Percentiles rank a stretch among this genome's conserved stretches.
Evolutionary conservation across 2,329 filamentous ascomycete genomes (phyloP).

Genomic region (Fusarium staphyleae): DNA sequence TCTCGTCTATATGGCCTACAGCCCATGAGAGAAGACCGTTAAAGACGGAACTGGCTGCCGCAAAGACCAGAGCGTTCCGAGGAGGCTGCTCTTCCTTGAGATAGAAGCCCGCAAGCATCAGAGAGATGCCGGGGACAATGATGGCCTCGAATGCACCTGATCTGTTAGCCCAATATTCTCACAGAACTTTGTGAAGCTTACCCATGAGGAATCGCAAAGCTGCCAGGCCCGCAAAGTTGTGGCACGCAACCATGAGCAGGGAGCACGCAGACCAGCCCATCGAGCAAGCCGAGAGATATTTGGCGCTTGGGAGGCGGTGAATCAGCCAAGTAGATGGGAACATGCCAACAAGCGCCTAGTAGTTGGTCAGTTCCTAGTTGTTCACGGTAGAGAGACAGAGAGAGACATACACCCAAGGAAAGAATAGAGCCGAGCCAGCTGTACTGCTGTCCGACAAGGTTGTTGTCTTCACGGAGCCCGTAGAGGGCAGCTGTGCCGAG

Average conservation of each 20-base stretch:
- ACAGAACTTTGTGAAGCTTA: too few species aligned
- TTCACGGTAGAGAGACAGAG: too few species aligned
- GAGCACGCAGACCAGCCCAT: slow-evolving; percentile 9
- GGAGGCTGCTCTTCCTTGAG: slow-evolving; percentile 9
- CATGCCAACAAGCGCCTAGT: slow-evolving; percentile 13
- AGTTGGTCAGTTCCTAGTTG: too few species aligned
- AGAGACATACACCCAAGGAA: slow-evolving; percentile 1
- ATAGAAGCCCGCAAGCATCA: slow-evolving; percentile 9
- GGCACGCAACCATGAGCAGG: slow-evolving; percentile 5
- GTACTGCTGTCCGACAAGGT: slow-evolving; percentile 15
- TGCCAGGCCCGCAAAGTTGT: slow-evolving; percentile 4
- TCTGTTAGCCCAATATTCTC: too few species aligned
- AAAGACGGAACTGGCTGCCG: slow-evolving; percentile 6
- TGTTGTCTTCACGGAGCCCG: slow-evolving; percentile 12
- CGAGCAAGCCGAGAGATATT: slow-evolving; percentile 14
- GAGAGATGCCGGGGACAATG: slow-evolving; percentile 7
- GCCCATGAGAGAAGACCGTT: slow-evolving; percentile 15
- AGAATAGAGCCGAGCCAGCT: slow-evolving; percentile 18
- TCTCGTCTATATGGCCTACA: slow-evolving; percentile 5
- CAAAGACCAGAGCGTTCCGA: slow-evolving; percentile 9
- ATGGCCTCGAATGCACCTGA: slow-evolving; percentile 13
- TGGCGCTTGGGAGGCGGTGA: slow-evolving; percentile 11
- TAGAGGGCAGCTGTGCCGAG: slow-evolving; percentile 12
- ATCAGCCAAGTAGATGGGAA: slow-evolving; percentile 14
- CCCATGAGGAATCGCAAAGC: slow-evolving; percentile 14